Conservation (phyloP, 805 yeast species). For the Suhomyces faveliae region DNA sequence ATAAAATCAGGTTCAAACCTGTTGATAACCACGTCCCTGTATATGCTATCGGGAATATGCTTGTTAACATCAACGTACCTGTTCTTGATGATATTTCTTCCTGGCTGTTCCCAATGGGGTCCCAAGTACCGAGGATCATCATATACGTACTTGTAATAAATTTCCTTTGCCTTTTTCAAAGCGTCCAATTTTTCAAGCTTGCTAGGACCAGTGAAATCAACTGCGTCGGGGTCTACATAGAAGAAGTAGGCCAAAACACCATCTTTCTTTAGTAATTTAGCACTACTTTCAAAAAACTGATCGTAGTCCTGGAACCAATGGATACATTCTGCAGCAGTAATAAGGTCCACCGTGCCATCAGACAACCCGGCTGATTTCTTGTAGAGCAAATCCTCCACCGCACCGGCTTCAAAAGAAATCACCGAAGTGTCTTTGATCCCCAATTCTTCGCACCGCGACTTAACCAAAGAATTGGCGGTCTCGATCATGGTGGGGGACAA, state of each 20-base stretch:
- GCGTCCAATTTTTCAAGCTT: slow-evolving; percentile 14
- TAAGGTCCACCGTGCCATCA: slow-evolving; percentile 29
- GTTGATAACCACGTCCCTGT: slow-evolving; percentile 34
- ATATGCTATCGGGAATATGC: slow-evolving; percentile 41
- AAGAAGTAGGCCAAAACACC: slow-evolving; percentile 46
- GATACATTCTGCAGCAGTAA: slow-evolving; percentile 43
- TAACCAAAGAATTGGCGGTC: slow-evolving; percentile 35
- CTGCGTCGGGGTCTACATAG: slow-evolving; percentile 40
- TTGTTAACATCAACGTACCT: slow-evolving; percentile 42
- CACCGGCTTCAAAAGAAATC: slow-evolving; percentile 30
- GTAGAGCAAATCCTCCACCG: slow-evolving; percentile 31
- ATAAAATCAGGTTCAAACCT: slow-evolving; percentile 22
- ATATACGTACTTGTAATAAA: slow-evolving; percentile 42
- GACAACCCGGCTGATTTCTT: slow-evolving; percentile 14
- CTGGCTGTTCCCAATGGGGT: slow-evolving; percentile 85
- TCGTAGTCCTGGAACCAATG: slow-evolving; percentile 43
- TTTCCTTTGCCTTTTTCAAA: slow-evolving; percentile 20
- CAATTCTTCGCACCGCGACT: slow-evolving; percentile 23
- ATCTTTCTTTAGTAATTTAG: slow-evolving; percentile 35
- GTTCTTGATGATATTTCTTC: slow-evolving; percentile 53
- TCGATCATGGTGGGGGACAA: slow-evolving; percentile 47
- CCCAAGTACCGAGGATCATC: slow-evolving; percentile 50
- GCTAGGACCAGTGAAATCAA: slow-evolving; percentile 23
- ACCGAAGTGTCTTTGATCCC: slow-evolving; percentile 24
- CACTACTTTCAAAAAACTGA: slow-evolving; percentile 28